Conservation (phyloP, 2,329 filamentous ascomycete genomes). For the Diaporthe helianthi region DNA sequence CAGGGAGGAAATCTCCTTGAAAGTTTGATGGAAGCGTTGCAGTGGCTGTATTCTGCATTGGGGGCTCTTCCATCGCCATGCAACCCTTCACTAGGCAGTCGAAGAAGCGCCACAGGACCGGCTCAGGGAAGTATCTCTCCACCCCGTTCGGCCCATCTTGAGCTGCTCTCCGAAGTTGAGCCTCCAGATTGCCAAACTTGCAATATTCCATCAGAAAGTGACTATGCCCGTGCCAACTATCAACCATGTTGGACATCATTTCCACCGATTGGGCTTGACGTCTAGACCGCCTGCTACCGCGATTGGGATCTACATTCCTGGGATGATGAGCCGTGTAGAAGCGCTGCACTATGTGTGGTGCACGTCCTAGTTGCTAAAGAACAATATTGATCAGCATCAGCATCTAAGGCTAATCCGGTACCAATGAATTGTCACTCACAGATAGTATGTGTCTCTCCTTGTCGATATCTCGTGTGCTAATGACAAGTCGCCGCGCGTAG, state of each 20-base stretch:
- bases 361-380: not conserved
- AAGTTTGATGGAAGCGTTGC: not conserved
- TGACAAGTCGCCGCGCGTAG: not conserved
- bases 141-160: not conserved
- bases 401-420: not conserved
- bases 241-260: not conserved
- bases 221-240: not conserved
- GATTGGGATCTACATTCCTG: too few species aligned
- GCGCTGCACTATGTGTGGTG: slow-evolving; percentile 23
- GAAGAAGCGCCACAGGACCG: slow-evolving; percentile 36
- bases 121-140: not conserved
- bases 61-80: slow-evolving; percentile 35
- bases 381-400: not conserved
- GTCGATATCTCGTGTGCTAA: not conserved
- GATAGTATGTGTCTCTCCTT: not conserved
- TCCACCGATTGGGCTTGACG: not conserved
- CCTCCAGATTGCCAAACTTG: slow-evolving; percentile 5
- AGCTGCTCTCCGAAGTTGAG: not conserved
- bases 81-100: slow-evolving; percentile 36
- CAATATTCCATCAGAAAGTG: slow-evolving; percentile 17
- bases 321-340: not conserved
- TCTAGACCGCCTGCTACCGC: not conserved
- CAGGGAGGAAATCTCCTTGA: not conserved
- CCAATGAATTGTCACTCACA: not conserved
- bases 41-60: not conserved